Evolutionary conservation across 345 rosid genomes (phyloP).

Genomic region (Acer yangbiense): DNA sequence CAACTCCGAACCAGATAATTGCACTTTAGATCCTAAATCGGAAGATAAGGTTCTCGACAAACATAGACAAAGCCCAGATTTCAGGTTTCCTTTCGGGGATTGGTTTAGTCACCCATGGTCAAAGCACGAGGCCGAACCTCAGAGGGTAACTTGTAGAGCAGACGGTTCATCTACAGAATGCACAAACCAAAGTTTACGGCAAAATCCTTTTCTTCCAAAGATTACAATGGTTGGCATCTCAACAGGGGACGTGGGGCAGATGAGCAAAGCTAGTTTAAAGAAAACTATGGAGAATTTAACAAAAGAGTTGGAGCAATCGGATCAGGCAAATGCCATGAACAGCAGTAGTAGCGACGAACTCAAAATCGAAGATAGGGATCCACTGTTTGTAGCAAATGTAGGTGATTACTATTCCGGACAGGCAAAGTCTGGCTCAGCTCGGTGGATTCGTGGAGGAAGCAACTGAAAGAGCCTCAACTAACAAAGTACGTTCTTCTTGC

Average conservation of each 20-base stretch:
- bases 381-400: constrained; percentile 89
- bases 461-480: constrained; percentile 29
- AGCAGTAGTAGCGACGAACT: constrained; percentile 26
- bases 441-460: constrained; percentile 58
- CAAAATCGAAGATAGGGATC: constrained; percentile 71
- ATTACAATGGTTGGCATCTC: constrained; percentile 97
- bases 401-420: constrained; percentile 77
- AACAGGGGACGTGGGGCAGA: constrained; percentile 71
- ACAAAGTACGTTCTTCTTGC: background rate
- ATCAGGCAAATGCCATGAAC: constrained; percentile 44
- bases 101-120: constrained; percentile 58
- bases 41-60: constrained; percentile 35
- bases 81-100: constrained; percentile 62
- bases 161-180: constrained; percentile 31
- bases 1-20: constrained; percentile 34
- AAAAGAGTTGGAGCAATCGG: constrained; percentile 70
- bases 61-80: constrained; percentile 39
- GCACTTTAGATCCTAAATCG: constrained; percentile 35
- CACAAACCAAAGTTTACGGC: constrained; percentile 39
- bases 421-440: constrained; percentile 58
- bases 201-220: constrained; percentile 90
- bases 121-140: constrained; percentile 38
- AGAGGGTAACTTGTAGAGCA: constrained; percentile 36
- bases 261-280: constrained; percentile 78
- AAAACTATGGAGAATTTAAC: constrained; percentile 83